Percentiles rank a stretch among this genome's conserved stretches.
phyloP scores from a whole-genome alignment of 1,139 yeast species.

The Kluyveromyces marxianus region DNA sequence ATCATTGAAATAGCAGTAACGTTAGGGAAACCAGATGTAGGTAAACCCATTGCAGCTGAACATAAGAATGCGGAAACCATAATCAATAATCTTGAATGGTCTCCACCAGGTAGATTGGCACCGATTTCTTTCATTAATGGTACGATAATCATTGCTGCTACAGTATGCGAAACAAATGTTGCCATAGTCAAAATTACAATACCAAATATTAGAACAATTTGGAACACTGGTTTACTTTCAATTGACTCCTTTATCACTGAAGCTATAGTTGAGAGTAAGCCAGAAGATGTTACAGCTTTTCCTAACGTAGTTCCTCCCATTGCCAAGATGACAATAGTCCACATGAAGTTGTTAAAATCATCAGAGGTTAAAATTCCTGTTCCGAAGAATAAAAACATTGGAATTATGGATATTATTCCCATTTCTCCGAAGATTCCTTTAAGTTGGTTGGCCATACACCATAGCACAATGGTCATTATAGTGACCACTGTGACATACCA shows the following conservation, averaged over 20 bases:
- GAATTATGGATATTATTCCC: slow-evolving; percentile 82
- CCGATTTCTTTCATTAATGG: slow-evolving; percentile 90
- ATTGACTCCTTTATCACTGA: slow-evolving; percentile 52
- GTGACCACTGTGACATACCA: slow-evolving; percentile 62
- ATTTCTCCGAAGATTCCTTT: slow-evolving; percentile 74
- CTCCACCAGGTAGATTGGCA: slow-evolving; percentile 46
- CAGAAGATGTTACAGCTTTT: slow-evolving; percentile 83
- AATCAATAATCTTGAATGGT: slow-evolving; percentile 50
- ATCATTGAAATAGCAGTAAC: slow-evolving; percentile 91
- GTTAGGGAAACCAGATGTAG: slow-evolving; percentile 95
- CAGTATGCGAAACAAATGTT: slow-evolving; percentile 91
- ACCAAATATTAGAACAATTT: slow-evolving; percentile 70
- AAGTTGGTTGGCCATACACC: slow-evolving; percentile 76
- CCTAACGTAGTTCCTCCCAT: slow-evolving; percentile 97
- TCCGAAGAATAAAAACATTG: slow-evolving; percentile 79
- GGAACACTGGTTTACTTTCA: slow-evolving; percentile 56
- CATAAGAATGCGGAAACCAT: slow-evolving; percentile 82
- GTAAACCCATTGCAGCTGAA: slow-evolving; percentile 92
- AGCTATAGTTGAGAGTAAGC: slow-evolving; percentile 75
- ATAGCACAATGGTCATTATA: slow-evolving; percentile 60
- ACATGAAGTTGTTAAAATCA: slow-evolving; percentile 85
- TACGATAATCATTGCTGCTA: slow-evolving; percentile 83
- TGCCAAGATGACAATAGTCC: slow-evolving; percentile 89
- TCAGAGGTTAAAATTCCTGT: slow-evolving; percentile 76
- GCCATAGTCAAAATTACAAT: slow-evolving; percentile 73